Evolutionary conservation across 2,329 filamentous ascomycete genomes (phyloP), one percentile per base, ranked within the genome.

Genomic region (Phialophora verrucosa): DNA sequence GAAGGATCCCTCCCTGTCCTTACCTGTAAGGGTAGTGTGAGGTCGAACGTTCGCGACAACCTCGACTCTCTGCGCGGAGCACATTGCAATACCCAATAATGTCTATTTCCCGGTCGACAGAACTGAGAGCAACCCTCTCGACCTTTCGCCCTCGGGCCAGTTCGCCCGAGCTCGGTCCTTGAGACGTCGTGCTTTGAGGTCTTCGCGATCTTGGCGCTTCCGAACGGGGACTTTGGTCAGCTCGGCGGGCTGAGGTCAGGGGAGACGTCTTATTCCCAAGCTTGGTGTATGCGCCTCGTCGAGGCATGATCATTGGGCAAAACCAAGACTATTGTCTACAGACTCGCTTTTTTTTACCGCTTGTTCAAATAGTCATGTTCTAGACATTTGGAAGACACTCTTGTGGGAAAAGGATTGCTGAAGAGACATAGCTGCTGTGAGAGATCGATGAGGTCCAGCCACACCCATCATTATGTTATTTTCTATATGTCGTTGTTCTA

Each of bases 221-320:
- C 63, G 59, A 62, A 65, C 65, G 61, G 61, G 56, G 62, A 53
- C 62, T 61, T 66, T 63, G 60, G 6, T 57, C 25, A 65, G 63
- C 63, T 70, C 63, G 65, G 60, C 51, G 53, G 65, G 54, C 58
- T 65, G 68, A 66, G 67, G 66, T 62, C 53, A 56, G 60, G 68
- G 68, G 68, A 70, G 68, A 70, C 68, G 68, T 70, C 68, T 70
- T 70, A 70, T 70, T 70, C 68, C 68, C 68, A 70, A 67, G 68
- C 68, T 65, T 70, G 65, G 63, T 70, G 68, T 64, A 61, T 27
- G 57, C 65, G 67, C 68, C 68, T 68, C 68, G 68, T 70, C 68
- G 68, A 68, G 68, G 68, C 65, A 70, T 70, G 68, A 70, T 68
- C 65, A 68, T 62, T 64, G 68, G 58, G 68, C 68, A 64, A 68